phyloP scores from a whole-genome alignment of 2,329 filamentous ascomycete genomes.

The Lecanosticta acicola region DNA sequence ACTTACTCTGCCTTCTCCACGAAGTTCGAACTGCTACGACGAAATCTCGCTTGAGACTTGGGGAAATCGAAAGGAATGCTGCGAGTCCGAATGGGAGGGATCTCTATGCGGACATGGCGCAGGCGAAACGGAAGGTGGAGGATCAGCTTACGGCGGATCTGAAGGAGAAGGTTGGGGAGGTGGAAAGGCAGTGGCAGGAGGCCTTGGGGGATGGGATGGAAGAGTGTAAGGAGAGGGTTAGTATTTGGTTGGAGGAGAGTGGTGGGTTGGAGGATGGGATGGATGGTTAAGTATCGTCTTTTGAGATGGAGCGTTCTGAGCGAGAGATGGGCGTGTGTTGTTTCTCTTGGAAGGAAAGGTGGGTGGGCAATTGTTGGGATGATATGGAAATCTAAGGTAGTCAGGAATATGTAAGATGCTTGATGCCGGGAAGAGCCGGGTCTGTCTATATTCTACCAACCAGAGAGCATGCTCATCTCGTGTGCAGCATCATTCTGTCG shows the following conservation, averaged over 20 bases:
- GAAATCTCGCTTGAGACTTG: conserved; percentile 59
- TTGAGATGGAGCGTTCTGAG: conserved; percentile 2
- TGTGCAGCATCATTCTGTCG: too few relatives aligned
- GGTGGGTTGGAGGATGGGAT: conserved; percentile 80
- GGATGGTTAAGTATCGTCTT: conserved; percentile 31
- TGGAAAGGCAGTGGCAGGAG: conserved; percentile 86
- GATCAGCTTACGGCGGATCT: conserved; percentile 71
- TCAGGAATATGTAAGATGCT: too few relatives aligned
- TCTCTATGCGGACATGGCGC: conserved; percentile 46
- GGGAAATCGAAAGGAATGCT: conserved; percentile 57
- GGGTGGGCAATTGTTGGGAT: too few relatives aligned
- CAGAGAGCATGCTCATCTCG: too few relatives aligned
- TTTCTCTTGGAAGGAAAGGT: too few relatives aligned
- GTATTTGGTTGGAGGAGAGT: conserved; percentile 64
- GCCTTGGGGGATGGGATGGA: conserved; percentile 74
- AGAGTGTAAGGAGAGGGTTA: conserved; percentile 67
- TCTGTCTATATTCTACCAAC: too few relatives aligned
- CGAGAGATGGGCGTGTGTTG: too few relatives aligned
- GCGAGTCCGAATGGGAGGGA: conserved; percentile 32
- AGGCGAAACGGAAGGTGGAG: conserved; percentile 62
- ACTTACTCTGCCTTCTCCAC: conserved; percentile 81
- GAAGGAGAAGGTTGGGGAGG: conserved; percentile 85
- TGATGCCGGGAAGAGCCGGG: too few relatives aligned
- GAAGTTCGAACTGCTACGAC: conserved; percentile 80
- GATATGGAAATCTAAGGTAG: too few relatives aligned